phyloP scores from a whole-genome alignment of 1,139 yeast species.

The Saccharomyces hybrid region DNA sequence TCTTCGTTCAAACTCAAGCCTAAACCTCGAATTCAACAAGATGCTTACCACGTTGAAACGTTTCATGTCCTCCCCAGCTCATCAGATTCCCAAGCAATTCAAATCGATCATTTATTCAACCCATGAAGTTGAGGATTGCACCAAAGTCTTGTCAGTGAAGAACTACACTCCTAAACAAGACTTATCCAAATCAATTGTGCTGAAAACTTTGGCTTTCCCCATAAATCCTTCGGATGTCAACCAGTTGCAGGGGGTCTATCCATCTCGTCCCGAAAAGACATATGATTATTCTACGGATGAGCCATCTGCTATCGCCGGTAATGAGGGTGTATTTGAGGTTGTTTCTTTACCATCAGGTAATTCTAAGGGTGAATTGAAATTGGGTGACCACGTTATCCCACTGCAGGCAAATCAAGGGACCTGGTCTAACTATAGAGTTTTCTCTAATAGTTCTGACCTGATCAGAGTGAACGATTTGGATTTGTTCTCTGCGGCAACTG shows the following conservation, averaged over 20 bases:
- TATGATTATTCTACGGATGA: constrained; percentile 45
- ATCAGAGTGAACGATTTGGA: constrained; percentile 41
- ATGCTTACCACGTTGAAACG: constrained; percentile 3
- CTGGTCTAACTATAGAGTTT: constrained; percentile 78
- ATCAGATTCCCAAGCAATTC: constrained; percentile 19
- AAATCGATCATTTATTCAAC: constrained; percentile 28
- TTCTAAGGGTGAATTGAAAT: constrained; percentile 40
- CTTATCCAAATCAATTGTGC: constrained; percentile 24
- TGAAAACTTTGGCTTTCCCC: constrained; percentile 66
- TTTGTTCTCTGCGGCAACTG: constrained; percentile 67
- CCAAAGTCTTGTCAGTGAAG: constrained; percentile 24
- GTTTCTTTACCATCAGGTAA: constrained; percentile 53
- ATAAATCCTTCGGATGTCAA: constrained; percentile 89
- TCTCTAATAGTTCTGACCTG: constrained; percentile 45
- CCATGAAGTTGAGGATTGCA: constrained; percentile 26
- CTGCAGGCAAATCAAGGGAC: constrained; percentile 79
- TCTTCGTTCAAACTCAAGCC: background rate
- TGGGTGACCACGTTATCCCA: constrained; percentile 94
- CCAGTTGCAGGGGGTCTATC: constrained; percentile 90
- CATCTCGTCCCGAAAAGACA: constrained; percentile 65
- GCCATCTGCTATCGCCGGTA: constrained; percentile 79
- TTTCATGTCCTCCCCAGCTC: constrained; percentile 2
- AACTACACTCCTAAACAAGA: constrained; percentile 25
- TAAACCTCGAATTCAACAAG: background rate
- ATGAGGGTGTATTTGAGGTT: constrained; percentile 88